These are phyloP conservation scores for Podaxis sp. DNA, from an alignment of 768 basidiomycete species.

Conservation along the genomic window DNA sequence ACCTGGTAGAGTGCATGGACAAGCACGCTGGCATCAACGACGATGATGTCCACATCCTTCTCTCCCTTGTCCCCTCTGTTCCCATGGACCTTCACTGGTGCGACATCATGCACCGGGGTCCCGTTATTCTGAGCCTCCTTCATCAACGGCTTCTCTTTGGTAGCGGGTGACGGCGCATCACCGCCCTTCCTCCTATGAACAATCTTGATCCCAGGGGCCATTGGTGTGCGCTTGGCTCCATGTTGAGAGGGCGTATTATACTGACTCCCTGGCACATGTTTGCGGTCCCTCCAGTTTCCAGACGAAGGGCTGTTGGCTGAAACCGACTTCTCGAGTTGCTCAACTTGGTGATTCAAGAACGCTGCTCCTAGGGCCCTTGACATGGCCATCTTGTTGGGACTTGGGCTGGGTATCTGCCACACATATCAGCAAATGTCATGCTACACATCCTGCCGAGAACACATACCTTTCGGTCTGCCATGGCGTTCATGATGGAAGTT, in stretches of 20 bases:
- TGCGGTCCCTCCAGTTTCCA: slow-evolving; percentile 63
- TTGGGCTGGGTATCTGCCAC: slow-evolving; percentile 27
- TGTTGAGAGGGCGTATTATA: slow-evolving; percentile 21
- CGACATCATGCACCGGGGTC: not conserved
- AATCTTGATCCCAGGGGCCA: slow-evolving; percentile 31
- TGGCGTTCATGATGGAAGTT: slow-evolving; percentile 18
- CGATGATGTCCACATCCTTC: slow-evolving; percentile 67
- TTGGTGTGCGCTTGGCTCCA: slow-evolving; percentile 31
- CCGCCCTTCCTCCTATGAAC: slow-evolving; percentile 30
- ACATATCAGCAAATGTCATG: not conserved
- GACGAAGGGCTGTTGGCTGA: slow-evolving; percentile 45
- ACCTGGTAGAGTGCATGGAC: slow-evolving; percentile 76
- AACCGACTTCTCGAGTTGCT: slow-evolving; percentile 81
- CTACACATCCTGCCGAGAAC: not conserved
- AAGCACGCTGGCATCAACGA: slow-evolving; percentile 82
- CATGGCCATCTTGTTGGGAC: slow-evolving; percentile 71
- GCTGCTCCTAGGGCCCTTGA: slow-evolving; percentile 86
- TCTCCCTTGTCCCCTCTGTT: slow-evolving; percentile 29
- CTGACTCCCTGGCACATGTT: slow-evolving; percentile 18
- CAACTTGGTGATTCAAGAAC: slow-evolving; percentile 84
- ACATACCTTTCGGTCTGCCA: slow-evolving; percentile 34
- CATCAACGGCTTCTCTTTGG: slow-evolving; percentile 17
- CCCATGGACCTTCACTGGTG: not conserved
- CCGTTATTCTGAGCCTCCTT: slow-evolving; percentile 14
- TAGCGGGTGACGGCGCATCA: slow-evolving; percentile 21